Evolutionary conservation across 2,329 filamentous ascomycete genomes (phyloP).

Genomic region (Thielaviopsis musarum): DNA sequence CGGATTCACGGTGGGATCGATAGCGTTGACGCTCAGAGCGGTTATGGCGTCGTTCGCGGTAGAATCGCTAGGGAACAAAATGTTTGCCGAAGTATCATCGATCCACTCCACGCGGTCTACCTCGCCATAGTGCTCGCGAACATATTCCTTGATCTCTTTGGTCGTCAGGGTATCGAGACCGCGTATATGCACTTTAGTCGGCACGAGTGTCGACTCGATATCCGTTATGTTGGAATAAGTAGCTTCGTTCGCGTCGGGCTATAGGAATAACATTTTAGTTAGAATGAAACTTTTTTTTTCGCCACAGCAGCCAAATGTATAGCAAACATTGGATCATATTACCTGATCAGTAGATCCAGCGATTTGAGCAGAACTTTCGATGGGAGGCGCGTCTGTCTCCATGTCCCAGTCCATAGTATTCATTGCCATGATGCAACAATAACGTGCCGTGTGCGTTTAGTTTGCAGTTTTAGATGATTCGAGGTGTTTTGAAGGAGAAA

Average conservation of each 20-base stretch:
- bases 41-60: conserved; percentile 36
- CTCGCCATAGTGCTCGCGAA: conserved; percentile 45
- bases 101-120: conserved; percentile 74
- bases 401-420: conserved; percentile 49
- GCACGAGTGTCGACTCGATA: conserved; percentile 11
- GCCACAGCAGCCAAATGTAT: not conserved
- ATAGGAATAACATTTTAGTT: not conserved
- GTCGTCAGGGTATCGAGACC: conserved; percentile 73
- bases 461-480: no score
- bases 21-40: conserved; percentile 33
- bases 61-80: conserved; percentile 49
- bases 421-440: conserved; percentile 17
- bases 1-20: conserved; percentile 39
- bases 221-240: not conserved
- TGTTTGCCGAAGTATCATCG: conserved; percentile 78
- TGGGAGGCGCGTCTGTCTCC: conserved; percentile 50
- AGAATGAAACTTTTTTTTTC: not conserved
- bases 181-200: conserved; percentile 59
- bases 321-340: not conserved
- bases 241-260: not conserved
- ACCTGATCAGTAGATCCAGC: not conserved
- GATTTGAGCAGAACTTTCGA: conserved; percentile 13
- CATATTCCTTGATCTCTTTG: conserved; percentile 60
- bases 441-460: no score
- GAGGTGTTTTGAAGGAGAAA: no score